Evolutionary conservation across 331 rosid genomes (phyloP), one percentile per base, ranked within the genome.

Genomic region (Quercus tomentella): DNA sequence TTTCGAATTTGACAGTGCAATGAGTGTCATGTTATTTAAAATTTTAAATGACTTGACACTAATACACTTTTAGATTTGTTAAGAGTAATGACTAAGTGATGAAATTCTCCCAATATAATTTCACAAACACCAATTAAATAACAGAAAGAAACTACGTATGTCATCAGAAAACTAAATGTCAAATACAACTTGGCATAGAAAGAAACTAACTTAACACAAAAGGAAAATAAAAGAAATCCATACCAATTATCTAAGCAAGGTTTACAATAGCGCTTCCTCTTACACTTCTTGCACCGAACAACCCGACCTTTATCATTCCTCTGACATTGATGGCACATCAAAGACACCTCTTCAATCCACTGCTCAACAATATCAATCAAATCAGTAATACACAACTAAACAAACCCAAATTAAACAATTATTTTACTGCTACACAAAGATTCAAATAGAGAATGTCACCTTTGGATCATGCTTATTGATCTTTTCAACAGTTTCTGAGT

Each of bases 311-410:
- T 95, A 56, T 95, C 97, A 81, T 86, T 92, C 86, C 97, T 92
- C 84, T 95, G 97, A 58, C 99, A 92, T 77, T 95, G 99, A 82
- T 92, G 99, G 80, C 99, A 95, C 99, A 92, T 92, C 70, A 78
- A 57, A 81, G 87, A 85, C 17, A n/a, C 55, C 49, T 88, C 83
- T 78, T 82, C 91, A n/a, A 81, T 71, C 81, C 56, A 84, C 97
- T 89, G 89, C 43, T 22, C 23, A 79, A 70, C 23, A 41, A 41
- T 16, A 8, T 0, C 49, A 41, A 41, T 41, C 49, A 41, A 41
- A 41, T 41, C 14, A 41, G 49, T 9, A 41, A 41, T 2, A 41
- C 49, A 41, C 49, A 41, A 41, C 0, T 2, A 41, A 9, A 41
- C 49, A 41, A 41, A 41, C 49, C 49, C 14, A 41, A 41, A 41